Base-by-base conservation (phyloP, 2,329 filamentous ascomycete genomes). In the Beauveria scarabaeidicola region DNA sequence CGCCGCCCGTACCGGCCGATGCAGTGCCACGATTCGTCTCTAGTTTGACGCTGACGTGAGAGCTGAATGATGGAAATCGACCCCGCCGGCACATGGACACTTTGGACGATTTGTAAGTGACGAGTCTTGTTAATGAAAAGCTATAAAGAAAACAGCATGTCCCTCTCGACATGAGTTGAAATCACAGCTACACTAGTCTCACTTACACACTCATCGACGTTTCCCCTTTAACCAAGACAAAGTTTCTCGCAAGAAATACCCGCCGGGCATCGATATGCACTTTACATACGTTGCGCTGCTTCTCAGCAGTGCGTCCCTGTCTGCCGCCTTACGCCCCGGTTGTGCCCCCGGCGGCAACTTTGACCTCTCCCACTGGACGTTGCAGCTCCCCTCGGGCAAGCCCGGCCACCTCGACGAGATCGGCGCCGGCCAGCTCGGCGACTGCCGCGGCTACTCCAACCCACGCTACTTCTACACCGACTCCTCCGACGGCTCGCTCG, bases 351-450 rank as follows among this genome's bases (percentile, higher is more conserved):
- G 72, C 32, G 70, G 70, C 9, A 72, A 70, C 62, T 70, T 73
- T 54, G 68, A 73, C 58, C 70, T 73, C 29, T 63, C 63, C 15
- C 61, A 64, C 19, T 73, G 70, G 67, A 70, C 64, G 10, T 71
- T 77, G 2, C 74, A 77, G 60, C 69, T 77, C 1, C 74, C 75
- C 2, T 71, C 65, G 17, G 74, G 72, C 54, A 66, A 21, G 25
- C 40, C 58, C 10, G 57, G 62, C 5, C 58, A 53, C 13, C 61
- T 62, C 3, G 47, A 61, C 23, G 60, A 61, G 11, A 69, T 76
- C 40, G 60, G 67, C 9, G 62, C 66, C 44, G 62, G 63, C 5
- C 59, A 69, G 23, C 70, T 77, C 17, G 58, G 66, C n/a, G 69
- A 70, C 56, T 77, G 73, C 64, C 38, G 61, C 5, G 75, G 74